Conservation (phyloP, 495 filamentous ascomycete genomes). For the Trichoderma orchidacearum region DNA sequence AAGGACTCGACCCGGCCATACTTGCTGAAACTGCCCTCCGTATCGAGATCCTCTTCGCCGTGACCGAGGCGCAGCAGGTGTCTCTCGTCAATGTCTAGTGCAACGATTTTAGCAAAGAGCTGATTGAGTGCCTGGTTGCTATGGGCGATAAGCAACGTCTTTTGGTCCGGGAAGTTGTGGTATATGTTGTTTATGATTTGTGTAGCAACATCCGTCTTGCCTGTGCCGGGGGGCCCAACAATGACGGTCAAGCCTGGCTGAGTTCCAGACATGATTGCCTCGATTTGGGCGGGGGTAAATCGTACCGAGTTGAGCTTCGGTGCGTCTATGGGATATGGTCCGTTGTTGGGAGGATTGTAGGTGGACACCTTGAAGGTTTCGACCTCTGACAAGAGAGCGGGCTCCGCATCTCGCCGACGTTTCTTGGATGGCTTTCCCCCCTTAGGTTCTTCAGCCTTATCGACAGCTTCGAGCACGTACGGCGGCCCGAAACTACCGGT, state of each 20-base stretch:
- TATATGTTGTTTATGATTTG: constrained; percentile 99
- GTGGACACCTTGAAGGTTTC: constrained; percentile 72
- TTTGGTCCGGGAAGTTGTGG: constrained; percentile 88
- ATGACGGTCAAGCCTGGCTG: constrained; percentile 93
- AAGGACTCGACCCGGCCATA: constrained; percentile 91
- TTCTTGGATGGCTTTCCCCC: constrained; percentile 59
- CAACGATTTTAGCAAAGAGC: constrained; percentile 95
- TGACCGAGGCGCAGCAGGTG: constrained; percentile 89
- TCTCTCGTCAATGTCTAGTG: constrained; percentile 86
- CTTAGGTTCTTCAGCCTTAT: constrained; percentile 20
- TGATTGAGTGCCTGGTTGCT: constrained; percentile 98
- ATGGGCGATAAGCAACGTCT: constrained; percentile 87
- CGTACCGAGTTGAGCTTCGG: constrained; percentile 72
- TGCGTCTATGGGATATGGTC: constrained; percentile 81
- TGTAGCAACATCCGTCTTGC: constrained; percentile 96
- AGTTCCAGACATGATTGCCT: constrained; percentile 85
- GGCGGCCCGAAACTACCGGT: constrained; percentile 71
- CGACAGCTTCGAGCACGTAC: constrained; percentile 59
- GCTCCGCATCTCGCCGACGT: constrained; percentile 61
- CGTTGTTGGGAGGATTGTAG: constrained; percentile 81
- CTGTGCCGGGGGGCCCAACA: constrained; percentile 90
- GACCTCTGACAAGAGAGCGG: constrained; percentile 38
- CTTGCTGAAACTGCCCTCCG: constrained; percentile 82
- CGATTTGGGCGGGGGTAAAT: constrained; percentile 83
- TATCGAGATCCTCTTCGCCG: constrained; percentile 86